These are phyloP conservation scores for Sporothrix phasma DNA, from an alignment of 2,329 filamentous ascomycete species.

Conservation along the genomic window DNA sequence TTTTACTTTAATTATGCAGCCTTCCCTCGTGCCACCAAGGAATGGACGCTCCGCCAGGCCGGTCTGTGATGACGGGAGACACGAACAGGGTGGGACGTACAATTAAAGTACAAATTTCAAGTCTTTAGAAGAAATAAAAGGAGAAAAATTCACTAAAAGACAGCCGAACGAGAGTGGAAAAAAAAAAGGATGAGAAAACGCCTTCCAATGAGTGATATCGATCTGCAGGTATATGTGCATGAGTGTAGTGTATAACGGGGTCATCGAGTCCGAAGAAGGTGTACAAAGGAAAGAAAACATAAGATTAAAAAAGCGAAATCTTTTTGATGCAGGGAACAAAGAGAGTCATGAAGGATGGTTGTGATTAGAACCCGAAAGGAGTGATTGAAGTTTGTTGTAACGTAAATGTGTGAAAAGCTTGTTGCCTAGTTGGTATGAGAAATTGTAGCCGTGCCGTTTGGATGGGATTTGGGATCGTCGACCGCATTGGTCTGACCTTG, in stretches of 20 bases:
- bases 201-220: slow-evolving; percentile 2
- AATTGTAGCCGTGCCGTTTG: slow-evolving; percentile 29
- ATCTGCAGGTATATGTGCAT: slow-evolving; percentile 9
- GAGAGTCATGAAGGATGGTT: slow-evolving; percentile 11
- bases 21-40: neutral
- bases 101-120: neutral
- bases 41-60: neutral
- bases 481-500: slow-evolving; percentile 51
- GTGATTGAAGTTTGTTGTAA: slow-evolving; percentile 11
- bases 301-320: neutral
- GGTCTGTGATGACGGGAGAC: neutral
- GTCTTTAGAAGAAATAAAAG: neutral
- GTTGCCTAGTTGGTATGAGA: neutral
- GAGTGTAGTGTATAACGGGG: slow-evolving; percentile 2
- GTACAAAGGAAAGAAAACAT: neutral
- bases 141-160: neutral
- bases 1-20: neutral
- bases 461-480: slow-evolving; percentile 38
- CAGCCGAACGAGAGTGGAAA: neutral
- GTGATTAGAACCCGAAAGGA: slow-evolving; percentile 9
- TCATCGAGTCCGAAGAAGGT: slow-evolving; percentile 6
- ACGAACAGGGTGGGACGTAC: neutral
- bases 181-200: neutral
- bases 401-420: neutral
- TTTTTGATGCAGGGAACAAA: slow-evolving; percentile 11